phyloP scores from a whole-genome alignment of 2,329 filamentous ascomycete genomes.

The Calonectria pauciramosa region DNA sequence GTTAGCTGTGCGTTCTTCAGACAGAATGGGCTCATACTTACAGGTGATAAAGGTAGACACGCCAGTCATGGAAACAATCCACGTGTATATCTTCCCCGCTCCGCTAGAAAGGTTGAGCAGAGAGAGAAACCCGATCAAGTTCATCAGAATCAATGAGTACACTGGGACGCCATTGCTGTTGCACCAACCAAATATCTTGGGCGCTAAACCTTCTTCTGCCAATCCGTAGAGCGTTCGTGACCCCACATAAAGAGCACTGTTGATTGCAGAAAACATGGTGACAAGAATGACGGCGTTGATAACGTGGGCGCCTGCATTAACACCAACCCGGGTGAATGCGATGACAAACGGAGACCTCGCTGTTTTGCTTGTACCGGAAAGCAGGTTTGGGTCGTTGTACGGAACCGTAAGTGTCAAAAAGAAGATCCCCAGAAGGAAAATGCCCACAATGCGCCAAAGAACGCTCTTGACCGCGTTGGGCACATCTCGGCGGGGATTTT shows the following conservation, averaged over 20 bases:
- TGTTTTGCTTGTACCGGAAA: conserved; percentile 61
- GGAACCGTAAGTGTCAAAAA: conserved; percentile 67
- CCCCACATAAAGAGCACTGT: conserved; percentile 68
- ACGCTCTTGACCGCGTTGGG: conserved; percentile 42
- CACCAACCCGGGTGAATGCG: conserved; percentile 52
- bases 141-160: conserved; percentile 29
- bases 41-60: conserved; percentile 21
- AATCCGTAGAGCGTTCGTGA: conserved; percentile 68
- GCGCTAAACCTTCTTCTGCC: conserved; percentile 66
- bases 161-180: conserved; percentile 58
- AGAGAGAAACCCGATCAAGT: conserved; percentile 31
- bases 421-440: conserved; percentile 64
- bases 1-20: not conserved
- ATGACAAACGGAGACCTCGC: conserved; percentile 66
- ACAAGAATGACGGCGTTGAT: conserved; percentile 69
- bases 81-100: conserved; percentile 15
- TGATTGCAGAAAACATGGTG: conserved; percentile 64
- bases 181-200: conserved; percentile 64
- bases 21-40: not conserved
- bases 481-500: conserved; percentile 61
- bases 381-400: conserved; percentile 63
- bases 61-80: conserved; percentile 21
- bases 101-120: conserved; percentile 30
- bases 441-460: conserved; percentile 46
- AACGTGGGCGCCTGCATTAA: conserved; percentile 44